phyloP scores from a whole-genome alignment of 164 flowering plant species.

The Cinnamomum chago region DNA sequence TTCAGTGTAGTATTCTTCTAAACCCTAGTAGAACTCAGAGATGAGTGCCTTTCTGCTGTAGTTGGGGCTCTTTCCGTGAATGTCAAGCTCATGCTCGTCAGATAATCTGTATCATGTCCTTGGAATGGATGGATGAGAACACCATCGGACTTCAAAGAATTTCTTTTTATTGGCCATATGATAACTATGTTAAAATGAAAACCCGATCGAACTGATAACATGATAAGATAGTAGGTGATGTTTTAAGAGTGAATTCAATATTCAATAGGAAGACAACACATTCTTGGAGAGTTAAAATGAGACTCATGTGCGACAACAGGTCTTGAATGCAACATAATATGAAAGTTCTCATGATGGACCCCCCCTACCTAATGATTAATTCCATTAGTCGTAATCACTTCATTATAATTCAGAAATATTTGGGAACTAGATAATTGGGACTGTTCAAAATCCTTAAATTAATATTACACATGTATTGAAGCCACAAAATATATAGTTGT shows the following conservation, averaged over 20 bases:
- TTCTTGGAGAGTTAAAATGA: not conserved
- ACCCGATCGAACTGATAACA: not conserved
- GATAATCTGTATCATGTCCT: not conserved
- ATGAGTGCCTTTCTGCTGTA: not conserved
- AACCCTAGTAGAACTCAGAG: not conserved
- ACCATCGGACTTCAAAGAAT: not conserved
- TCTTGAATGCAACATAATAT: too few relatives aligned
- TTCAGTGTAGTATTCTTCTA: too few relatives aligned
- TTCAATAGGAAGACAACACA: not conserved
- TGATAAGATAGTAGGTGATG: not conserved
- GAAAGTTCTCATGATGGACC: too few relatives aligned
- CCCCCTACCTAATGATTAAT: too few relatives aligned
- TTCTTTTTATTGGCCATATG: not conserved
- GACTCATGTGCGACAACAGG: too few relatives aligned
- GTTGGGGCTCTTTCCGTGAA: not conserved
- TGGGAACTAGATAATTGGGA: not conserved
- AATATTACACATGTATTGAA: not conserved
- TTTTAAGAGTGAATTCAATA: not conserved
- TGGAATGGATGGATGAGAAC: not conserved
- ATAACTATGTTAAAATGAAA: not conserved
- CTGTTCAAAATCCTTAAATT: not conserved
- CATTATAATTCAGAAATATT: not conserved
- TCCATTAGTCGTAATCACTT: not conserved
- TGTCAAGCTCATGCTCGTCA: not conserved
- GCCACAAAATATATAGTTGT: not conserved